Conservation (phyloP, 352 stramenopile genomes). For the Globisporangium barbulae region DNA sequence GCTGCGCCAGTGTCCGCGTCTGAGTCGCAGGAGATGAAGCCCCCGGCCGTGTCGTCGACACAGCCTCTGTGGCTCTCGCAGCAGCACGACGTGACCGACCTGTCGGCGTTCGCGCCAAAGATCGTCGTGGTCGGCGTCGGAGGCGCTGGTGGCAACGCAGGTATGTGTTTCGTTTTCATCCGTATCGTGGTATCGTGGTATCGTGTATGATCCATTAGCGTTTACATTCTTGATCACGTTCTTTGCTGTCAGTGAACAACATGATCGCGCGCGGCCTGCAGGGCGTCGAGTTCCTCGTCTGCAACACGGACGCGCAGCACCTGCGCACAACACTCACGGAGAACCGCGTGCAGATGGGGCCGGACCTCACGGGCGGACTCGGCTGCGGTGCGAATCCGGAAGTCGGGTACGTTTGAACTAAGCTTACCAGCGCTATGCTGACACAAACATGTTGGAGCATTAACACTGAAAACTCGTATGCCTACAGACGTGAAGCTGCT, state of each 20-base stretch:
- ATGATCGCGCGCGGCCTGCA: constrained; percentile 85
- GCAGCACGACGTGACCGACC: constrained; percentile 51
- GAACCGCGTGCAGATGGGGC: constrained; percentile 89
- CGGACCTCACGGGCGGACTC: constrained; percentile 80
- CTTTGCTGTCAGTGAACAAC: constrained; percentile 67
- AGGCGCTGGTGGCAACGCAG: constrained; percentile 85
- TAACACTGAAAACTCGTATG: background rate
- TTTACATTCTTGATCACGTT: background rate
- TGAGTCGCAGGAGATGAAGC: constrained; percentile 38
- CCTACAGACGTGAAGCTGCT: constrained; percentile 59
- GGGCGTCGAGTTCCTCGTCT: constrained; percentile 87
- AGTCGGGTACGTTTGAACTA: constrained; percentile 39
- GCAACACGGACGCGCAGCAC: constrained; percentile 91
- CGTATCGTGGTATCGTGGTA: background rate
- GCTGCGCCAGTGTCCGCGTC: constrained; percentile 1
- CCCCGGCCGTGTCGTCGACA: constrained; percentile 44
- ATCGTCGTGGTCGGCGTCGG: constrained; percentile 88
- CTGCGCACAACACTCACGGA: constrained; percentile 88
- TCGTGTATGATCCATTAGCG: background rate
- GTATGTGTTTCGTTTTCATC: constrained; percentile 19
- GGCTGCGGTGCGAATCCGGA: constrained; percentile 83
- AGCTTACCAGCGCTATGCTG: background rate
- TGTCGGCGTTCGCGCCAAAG: constrained; percentile 78
- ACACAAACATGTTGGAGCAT: background rate
- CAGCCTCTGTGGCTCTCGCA: constrained; percentile 78